Conservation (phyloP, 2,329 filamentous ascomycete species). For the Lecanicillium sp. region DNA sequence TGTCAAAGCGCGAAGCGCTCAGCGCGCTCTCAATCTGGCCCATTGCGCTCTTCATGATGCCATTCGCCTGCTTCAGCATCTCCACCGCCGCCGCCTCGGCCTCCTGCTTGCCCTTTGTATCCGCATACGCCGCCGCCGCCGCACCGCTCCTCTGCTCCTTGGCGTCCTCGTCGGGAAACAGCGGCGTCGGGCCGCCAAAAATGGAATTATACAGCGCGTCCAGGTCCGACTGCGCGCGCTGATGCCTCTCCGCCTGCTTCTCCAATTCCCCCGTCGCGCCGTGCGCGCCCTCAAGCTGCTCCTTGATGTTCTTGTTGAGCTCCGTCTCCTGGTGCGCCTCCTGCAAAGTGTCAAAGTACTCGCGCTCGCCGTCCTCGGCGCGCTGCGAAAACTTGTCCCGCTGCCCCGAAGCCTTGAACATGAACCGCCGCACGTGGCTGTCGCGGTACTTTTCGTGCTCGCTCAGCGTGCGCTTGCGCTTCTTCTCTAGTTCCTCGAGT, state of each 20-base stretch:
- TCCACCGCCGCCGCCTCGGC: conserved; percentile 32
- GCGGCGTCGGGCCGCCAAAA: conserved; percentile 44
- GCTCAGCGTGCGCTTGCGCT: conserved; percentile 38
- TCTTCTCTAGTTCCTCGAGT: conserved; percentile 29
- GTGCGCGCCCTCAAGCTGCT: conserved; percentile 32
- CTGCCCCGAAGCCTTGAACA: conserved; percentile 42
- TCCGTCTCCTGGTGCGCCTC: conserved; percentile 37
- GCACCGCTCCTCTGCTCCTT: conserved; percentile 29
- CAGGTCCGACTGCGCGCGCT: conserved; percentile 35
- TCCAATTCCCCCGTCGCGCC: conserved; percentile 27
- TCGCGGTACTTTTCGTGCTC: conserved; percentile 47
- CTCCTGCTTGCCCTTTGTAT: conserved; percentile 25
- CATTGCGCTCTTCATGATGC: conserved; percentile 26
- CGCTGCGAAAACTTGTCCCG: conserved; percentile 30
- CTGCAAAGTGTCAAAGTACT: conserved; percentile 46
- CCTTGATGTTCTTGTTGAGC: conserved; percentile 29
- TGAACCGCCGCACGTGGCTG: conserved; percentile 42
- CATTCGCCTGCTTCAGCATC: conserved; percentile 31
- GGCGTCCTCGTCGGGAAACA: conserved; percentile 45
- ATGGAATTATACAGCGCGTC: conserved; percentile 45
- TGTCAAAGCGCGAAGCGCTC: conserved; percentile 33
- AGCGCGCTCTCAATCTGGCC: conserved; percentile 33
- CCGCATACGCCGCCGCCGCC: conserved; percentile 29
- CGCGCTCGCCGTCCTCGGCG: conserved; percentile 44
- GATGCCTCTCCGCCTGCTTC: conserved; percentile 24